Conservation (phyloP, 208 protist genomes). For the Wallacemonas collosoma region DNA sequence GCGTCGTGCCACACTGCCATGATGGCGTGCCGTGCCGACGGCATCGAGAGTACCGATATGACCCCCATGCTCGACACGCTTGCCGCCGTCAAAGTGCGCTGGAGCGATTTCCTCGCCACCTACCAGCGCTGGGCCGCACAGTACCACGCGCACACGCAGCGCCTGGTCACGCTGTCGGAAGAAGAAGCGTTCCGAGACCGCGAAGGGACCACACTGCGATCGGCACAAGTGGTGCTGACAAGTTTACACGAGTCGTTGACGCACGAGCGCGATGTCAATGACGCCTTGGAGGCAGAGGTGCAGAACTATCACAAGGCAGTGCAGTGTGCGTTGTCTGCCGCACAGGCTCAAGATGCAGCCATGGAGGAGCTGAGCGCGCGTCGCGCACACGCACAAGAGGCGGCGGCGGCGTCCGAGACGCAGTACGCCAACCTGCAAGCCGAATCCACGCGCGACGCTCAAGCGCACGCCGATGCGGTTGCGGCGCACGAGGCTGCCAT, state of each 20-base stretch:
- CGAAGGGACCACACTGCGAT: neutral
- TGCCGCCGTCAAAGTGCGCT: neutral
- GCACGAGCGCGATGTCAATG: neutral
- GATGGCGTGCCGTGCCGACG: neutral
- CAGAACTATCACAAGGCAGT: conserved; percentile 14
- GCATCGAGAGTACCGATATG: neutral
- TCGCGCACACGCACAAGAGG: neutral
- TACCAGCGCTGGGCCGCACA: conserved; percentile 6
- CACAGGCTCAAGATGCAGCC: neutral
- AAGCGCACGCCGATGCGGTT: neutral
- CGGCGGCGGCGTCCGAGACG: neutral
- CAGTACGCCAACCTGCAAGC: conserved; percentile 7
- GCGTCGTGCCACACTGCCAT: neutral
- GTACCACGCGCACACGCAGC: neutral
- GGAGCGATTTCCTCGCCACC: neutral
- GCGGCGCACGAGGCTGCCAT: conserved; percentile 2
- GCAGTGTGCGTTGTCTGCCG: conserved; percentile 16
- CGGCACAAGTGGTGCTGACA: neutral
- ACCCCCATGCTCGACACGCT: neutral
- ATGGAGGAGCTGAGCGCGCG: conserved; percentile 13
- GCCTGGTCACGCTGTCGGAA: neutral
- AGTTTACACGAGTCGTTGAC: conserved; percentile 1
- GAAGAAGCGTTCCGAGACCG: conserved; percentile 4
- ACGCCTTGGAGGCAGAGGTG: conserved; percentile 11
- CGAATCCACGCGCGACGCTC: neutral